phyloP scores from a whole-genome alignment of 83 land plant species.

The Thuja plicata region DNA sequence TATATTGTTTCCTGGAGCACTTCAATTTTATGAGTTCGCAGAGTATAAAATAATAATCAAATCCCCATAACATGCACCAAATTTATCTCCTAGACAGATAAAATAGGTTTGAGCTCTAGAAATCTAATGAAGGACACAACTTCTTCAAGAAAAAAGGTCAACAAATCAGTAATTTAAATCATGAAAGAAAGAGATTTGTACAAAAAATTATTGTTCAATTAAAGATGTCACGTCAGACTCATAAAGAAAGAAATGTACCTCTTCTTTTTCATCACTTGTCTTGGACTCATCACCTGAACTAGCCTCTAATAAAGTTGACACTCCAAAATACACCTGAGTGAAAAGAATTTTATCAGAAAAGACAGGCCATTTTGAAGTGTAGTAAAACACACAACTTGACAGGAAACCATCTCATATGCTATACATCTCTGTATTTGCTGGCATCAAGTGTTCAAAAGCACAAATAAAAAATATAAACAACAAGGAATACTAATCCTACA shows the following conservation, averaged over 20 bases:
- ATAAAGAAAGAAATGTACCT: conserved; percentile 41
- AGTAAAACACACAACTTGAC: neutral
- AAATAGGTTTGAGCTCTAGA: neutral
- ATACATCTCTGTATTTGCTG: neutral
- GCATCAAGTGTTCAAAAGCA: neutral
- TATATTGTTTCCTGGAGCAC: neutral
- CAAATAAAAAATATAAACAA: neutral
- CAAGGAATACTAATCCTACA: neutral
- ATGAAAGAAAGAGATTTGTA: neutral
- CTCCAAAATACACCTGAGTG: conserved; percentile 89
- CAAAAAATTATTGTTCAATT: neutral
- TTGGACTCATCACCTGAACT: conserved; percentile 71
- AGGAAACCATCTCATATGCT: neutral
- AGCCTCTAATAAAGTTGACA: conserved; percentile 92
- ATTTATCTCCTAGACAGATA: neutral
- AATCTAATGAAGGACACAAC: neutral
- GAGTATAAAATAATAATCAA: neutral
- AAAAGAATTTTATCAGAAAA: conserved; percentile 2
- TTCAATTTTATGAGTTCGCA: neutral
- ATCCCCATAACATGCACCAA: neutral
- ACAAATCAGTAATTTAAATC: neutral
- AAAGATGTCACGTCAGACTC: neutral
- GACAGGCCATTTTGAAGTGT: neutral
- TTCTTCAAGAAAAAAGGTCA: conserved; percentile 1
- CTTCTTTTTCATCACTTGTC: conserved; percentile 83